phyloP scores from a whole-genome alignment of 1,284 basidiomycete species.

The Dichomitus squalens region DNA sequence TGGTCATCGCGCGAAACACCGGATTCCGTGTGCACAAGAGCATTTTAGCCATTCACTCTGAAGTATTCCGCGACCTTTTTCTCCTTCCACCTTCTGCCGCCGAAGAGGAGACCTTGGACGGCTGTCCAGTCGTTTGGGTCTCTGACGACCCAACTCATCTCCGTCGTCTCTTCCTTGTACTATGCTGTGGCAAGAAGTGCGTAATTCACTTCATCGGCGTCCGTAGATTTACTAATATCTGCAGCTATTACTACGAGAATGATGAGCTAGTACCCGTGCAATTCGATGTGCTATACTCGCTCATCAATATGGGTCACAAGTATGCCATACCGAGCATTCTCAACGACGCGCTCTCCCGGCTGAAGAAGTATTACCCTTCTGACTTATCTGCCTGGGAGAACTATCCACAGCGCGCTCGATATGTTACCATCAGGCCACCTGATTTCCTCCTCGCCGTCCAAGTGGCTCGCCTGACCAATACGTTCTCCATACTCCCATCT shows the following conservation, averaged over 20 bases:
- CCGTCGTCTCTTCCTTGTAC: not conserved
- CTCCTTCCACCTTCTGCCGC: conserved; percentile 43
- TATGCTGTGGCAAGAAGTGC: conserved; percentile 6
- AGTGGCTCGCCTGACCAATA: not conserved
- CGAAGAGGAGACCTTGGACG: conserved; percentile 3
- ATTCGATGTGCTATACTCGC: not conserved
- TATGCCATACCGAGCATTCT: conserved; percentile 7
- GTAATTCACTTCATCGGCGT: not conserved
- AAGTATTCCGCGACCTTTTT: conserved; percentile 62
- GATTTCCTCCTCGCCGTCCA: not conserved
- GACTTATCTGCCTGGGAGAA: not conserved
- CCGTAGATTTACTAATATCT: not conserved
- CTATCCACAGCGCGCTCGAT: not conserved
- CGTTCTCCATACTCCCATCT: not conserved
- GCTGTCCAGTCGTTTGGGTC: not conserved
- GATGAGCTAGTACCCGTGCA: conserved; percentile 1
- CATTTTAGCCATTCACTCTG: conserved; percentile 64
- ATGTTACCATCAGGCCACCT: not conserved
- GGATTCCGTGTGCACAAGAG: conserved; percentile 69
- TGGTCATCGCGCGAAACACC: conserved; percentile 52
- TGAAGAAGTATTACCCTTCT: conserved; percentile 12
- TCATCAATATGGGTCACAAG: conserved; percentile 20
- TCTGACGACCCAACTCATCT: conserved; percentile 1
- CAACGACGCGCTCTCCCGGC: conserved; percentile 9
- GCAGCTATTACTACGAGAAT: conserved; percentile 9